Conservation (phyloP, 768 basidiomycete genomes). For the Serpula lacrymans region DNA sequence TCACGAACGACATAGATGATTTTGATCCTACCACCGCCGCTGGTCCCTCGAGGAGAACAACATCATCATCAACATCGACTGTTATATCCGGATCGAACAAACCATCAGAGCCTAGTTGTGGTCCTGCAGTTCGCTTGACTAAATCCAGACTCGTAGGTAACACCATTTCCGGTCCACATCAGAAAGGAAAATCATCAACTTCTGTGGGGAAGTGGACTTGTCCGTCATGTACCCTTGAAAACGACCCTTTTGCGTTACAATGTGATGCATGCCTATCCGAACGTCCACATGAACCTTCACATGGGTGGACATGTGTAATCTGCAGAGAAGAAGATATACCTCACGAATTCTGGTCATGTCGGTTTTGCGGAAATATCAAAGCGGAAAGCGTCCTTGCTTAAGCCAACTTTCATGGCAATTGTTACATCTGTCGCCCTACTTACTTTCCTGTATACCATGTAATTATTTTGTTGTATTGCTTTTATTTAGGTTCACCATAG, state of each 20-base stretch:
- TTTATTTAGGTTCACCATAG: too few relatives aligned
- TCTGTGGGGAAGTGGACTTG: slow-evolving; percentile 52
- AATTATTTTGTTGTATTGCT: slow-evolving; percentile 2
- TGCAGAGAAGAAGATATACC: slow-evolving; percentile 65
- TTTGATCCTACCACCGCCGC: slow-evolving; percentile 3
- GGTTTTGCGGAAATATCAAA: slow-evolving; percentile 69
- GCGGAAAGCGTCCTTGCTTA: slow-evolving; percentile 15
- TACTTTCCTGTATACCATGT: background rate
- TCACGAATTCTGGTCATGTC: slow-evolving; percentile 72
- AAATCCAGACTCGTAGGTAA: slow-evolving; percentile 6
- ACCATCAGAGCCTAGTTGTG: background rate
- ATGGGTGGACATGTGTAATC: slow-evolving; percentile 61
- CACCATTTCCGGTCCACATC: background rate
- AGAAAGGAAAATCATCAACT: too few relatives aligned
- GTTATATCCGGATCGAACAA: slow-evolving; percentile 10
- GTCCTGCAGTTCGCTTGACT: slow-evolving; percentile 4
- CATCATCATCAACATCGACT: slow-evolving; percentile 27
- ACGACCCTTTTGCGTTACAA: slow-evolving; percentile 42
- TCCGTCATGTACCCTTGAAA: slow-evolving; percentile 63
- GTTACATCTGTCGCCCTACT: too few relatives aligned
- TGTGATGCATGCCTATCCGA: slow-evolving; percentile 59
- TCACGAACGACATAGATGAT: slow-evolving; percentile 40
- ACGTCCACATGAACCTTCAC: slow-evolving; percentile 32
- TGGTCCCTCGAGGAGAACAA: slow-evolving; percentile 39
- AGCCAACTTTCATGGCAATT: background rate